A percentile compares a stretch with the other conserved stretches of the same genome.
phyloP scores from a whole-genome alignment of 768 basidiomycete species.

The Naganishia antarctica region DNA sequence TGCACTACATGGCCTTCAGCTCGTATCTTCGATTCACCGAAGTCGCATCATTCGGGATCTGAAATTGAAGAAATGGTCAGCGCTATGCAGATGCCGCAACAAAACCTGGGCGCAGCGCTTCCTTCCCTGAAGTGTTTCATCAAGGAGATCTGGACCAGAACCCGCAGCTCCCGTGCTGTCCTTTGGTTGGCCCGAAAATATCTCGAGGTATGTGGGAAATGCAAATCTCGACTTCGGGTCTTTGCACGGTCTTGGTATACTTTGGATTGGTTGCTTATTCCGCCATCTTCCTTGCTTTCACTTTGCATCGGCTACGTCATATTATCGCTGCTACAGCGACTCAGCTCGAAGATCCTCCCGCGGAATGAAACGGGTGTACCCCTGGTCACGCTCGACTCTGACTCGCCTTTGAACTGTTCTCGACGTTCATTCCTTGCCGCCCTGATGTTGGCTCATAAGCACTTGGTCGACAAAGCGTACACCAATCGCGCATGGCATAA shows the following conservation, averaged over 20 bases:
- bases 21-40: conserved; percentile 26
- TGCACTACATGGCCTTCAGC: conserved; percentile 31
- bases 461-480: conserved; percentile 87
- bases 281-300: background rate
- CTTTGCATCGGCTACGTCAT: background rate
- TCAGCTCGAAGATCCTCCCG: conserved; percentile 11
- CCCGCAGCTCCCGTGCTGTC: conserved; percentile 28
- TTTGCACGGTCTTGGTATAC: too few relatives aligned
- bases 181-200: conserved; percentile 29
- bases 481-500: conserved; percentile 93
- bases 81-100: conserved; percentile 1
- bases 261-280: background rate
- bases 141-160: conserved; percentile 29
- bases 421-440: conserved; percentile 82
- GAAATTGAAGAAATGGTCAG: conserved; percentile 21
- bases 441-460: conserved; percentile 83
- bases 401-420: conserved; percentile 63
- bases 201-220: conserved; percentile 24
- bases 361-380: conserved; percentile 9
- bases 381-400: conserved; percentile 9
- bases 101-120: conserved; percentile 15
- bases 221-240: background rate
- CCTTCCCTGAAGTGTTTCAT: conserved; percentile 29
- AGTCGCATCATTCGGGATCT: conserved; percentile 16
- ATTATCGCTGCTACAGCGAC: background rate